These are phyloP conservation scores for Cutaneotrichosporon arboriforme DNA, from an alignment of 1,284 basidiomycete species.

Conservation along the genomic window DNA sequence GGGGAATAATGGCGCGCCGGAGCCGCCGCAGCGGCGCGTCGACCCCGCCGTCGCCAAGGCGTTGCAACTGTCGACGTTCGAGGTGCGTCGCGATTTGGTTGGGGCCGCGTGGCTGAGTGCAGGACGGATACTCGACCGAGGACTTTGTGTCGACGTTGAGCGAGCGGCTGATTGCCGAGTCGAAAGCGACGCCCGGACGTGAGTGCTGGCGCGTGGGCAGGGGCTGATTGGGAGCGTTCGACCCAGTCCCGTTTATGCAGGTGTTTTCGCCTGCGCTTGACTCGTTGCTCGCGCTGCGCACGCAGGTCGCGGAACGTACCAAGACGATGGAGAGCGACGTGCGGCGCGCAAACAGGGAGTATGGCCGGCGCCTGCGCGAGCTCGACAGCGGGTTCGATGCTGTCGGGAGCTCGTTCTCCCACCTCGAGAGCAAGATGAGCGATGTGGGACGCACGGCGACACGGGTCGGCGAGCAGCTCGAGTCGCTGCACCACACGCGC, in stretches of 20 bases:
- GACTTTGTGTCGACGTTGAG: constrained; percentile 81
- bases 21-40: constrained; percentile 9
- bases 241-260: constrained; percentile 85
- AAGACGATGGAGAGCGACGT: constrained; percentile 90
- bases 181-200: constrained; percentile 77
- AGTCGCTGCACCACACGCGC: constrained; percentile 86
- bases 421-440: constrained; percentile 80
- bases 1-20: background rate
- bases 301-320: constrained; percentile 80
- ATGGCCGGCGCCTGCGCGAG: constrained; percentile 86
- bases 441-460: constrained; percentile 93
- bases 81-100: constrained; percentile 47
- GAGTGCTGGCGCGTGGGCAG: constrained; percentile 41
- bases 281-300: constrained; percentile 72
- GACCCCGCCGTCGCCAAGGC: constrained; percentile 61
- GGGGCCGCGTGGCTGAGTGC: background rate
- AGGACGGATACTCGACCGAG: constrained; percentile 87
- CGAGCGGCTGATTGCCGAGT: constrained; percentile 76
- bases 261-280: constrained; percentile 89
- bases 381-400: constrained; percentile 87
- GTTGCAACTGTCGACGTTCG: constrained; percentile 62
- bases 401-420: constrained; percentile 73
- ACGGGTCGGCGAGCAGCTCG: constrained; percentile 93
- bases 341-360: constrained; percentile 82
- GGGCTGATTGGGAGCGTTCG: constrained; percentile 63